Evolutionary conservation across 306 rosid species (phyloP).

Genomic region (Cucurbita ficifolia): DNA sequence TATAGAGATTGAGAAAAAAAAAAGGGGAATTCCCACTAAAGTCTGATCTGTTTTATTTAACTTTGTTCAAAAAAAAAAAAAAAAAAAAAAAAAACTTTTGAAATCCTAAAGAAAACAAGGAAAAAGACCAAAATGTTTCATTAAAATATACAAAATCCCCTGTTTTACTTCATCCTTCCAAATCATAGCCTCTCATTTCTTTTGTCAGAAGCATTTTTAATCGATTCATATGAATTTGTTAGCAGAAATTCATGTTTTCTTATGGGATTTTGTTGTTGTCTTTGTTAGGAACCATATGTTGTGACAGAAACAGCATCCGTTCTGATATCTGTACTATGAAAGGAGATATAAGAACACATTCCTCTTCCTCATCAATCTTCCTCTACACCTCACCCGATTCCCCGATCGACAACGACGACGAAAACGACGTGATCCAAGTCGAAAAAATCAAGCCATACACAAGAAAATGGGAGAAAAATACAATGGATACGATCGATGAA

Average conservation of each 20-base stretch:
- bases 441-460: slow-evolving; percentile 76
- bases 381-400: slow-evolving; percentile 34
- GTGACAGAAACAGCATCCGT: slow-evolving; percentile 68
- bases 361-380: slow-evolving; percentile 53
- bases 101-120: neutral
- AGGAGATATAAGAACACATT: slow-evolving; percentile 72
- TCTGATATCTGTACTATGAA: slow-evolving; percentile 78
- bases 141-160: neutral
- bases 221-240: neutral
- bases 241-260: neutral
- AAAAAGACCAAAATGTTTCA: neutral
- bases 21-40: neutral
- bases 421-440: slow-evolving; percentile 23
- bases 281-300: slow-evolving; percentile 56
- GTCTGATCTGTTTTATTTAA: neutral
- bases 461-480: slow-evolving; percentile 78
- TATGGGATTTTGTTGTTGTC: neutral
- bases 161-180: neutral
- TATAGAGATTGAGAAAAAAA: neutral
- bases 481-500: slow-evolving; percentile 66
- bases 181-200: neutral
- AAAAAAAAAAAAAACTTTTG: neutral
- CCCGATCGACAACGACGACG: neutral
- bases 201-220: neutral
- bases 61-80: neutral